These are phyloP conservation scores for Didymellaceae sp. DNA, from an alignment of 2,329 filamentous ascomycete species.

Conservation along the genomic window DNA sequence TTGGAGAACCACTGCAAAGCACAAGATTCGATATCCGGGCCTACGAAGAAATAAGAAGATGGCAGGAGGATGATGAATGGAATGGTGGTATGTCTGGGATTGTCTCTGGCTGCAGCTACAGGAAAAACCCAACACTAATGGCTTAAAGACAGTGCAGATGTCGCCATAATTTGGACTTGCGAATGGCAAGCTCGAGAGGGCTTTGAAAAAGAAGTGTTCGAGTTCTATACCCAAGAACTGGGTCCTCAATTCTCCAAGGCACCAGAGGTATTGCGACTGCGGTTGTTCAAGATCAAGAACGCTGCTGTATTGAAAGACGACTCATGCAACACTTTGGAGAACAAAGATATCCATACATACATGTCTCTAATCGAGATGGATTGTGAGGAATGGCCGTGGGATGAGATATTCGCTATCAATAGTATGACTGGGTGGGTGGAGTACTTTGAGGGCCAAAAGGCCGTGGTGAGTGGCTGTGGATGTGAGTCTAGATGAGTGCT, in stretches of 20 bases:
- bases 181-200: constrained; percentile 10
- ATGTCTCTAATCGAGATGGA: constrained; percentile 8
- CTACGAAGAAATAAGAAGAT: background rate
- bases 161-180: constrained; percentile 5
- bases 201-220: constrained; percentile 4
- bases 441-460: constrained; percentile 12
- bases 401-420: constrained; percentile 7
- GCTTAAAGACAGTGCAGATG: constrained; percentile 3
- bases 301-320: constrained; percentile 1
- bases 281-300: constrained; percentile 10
- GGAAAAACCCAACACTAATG: background rate
- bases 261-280: constrained; percentile 9
- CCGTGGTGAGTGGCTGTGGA: constrained; percentile 4
- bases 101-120: background rate
- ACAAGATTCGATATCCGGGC: constrained; percentile 4
- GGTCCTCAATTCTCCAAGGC: constrained; percentile 5
- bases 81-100: constrained; percentile 6
- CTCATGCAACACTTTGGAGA: constrained; percentile 1
- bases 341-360: constrained; percentile 2
- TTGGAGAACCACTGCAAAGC: background rate
- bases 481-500: background rate
- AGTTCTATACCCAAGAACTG: constrained; percentile 7
- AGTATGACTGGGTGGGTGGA: constrained; percentile 8
- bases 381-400: constrained; percentile 18
- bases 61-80: constrained; percentile 11